Evolutionary conservation across 1,284 basidiomycete species (phyloP), one percentile per base, ranked within the genome.

Genomic region (Volvariella surrecta): DNA sequence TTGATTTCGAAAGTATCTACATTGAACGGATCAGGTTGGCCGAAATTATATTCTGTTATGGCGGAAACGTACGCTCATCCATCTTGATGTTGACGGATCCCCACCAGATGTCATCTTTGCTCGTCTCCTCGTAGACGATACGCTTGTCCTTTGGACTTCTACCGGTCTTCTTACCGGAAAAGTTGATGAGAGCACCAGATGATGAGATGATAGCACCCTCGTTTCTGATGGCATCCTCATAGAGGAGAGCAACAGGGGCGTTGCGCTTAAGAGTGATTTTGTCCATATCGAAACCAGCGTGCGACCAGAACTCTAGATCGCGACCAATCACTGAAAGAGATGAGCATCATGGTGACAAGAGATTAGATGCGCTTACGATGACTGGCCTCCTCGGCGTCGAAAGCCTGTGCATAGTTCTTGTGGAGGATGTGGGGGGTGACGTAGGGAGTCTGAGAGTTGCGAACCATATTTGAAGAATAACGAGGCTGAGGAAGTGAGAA

Each of bases 11-110:
- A 99, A 11, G 95, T 99, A 76, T 99, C 89, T 91, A 19, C 11
- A 11, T n/a, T 6, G 24, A 18, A 39, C 30, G 38, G 40, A 39
- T 13, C 45, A 45, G 45, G 37, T 48, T 10, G 42, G 39, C 39
- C 30, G 43, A 38, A 8, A 39, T 32, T 9, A 2, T 20, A 20
- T 6, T 32, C 42, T 39, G 43, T 15, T 6, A 8, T 15, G 22
- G 15, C 31, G 28, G 46, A 17, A 28, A 76, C 88, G 57, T 60
- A 91, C 89, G 86, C 58, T 89, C 89, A 61, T 97, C 95, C 84
- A 98, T 89, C 77, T 96, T 96, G 72, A 99, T 99, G 74, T 99
- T 99, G 58, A 99, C 94, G 43, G 91, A 89, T 37, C 96, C 95
- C 96, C 96, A 99, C 95, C 96, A 99, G 64, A 99, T 88, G 54